A percentile compares a stretch with the other conserved stretches of the same genome.
Conservation (phyloP, 495 filamentous ascomycete genomes). For the Podospora conica region DNA sequence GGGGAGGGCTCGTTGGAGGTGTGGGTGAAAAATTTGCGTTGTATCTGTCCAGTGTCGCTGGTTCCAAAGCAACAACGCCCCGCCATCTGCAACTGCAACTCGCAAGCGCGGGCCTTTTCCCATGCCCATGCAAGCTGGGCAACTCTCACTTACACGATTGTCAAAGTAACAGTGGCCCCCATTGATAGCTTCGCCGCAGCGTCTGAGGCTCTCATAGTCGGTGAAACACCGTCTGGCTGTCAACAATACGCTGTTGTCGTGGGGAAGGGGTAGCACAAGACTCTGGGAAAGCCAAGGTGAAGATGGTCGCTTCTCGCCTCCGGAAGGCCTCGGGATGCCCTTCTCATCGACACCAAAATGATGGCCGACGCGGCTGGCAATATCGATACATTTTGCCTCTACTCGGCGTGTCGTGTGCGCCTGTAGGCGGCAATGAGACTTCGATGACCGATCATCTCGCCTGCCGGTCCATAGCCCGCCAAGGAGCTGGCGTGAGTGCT, state of each 20-base stretch:
- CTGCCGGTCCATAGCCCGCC: conserved; percentile 15
- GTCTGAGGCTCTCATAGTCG: background rate
- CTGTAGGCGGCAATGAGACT: conserved; percentile 12
- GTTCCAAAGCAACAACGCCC: background rate
- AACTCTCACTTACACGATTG: conserved; percentile 6
- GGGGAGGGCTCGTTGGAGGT: conserved; percentile 6
- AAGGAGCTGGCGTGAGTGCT: conserved; percentile 11
- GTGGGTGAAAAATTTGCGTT: conserved; percentile 17
- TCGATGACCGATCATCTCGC: conserved; percentile 9
- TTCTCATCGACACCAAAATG: background rate
- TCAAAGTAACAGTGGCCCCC: conserved; percentile 2
- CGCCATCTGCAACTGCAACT: background rate
- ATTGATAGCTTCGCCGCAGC: background rate
- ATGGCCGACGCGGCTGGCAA: conserved; percentile 19
- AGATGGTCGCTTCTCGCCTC: background rate
- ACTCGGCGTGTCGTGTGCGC: conserved; percentile 3
- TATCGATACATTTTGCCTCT: conserved; percentile 25
- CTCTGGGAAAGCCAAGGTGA: background rate
- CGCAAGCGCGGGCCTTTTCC: background rate
- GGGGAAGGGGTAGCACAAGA: background rate
- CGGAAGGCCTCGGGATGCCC: conserved; percentile 3
- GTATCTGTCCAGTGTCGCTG: background rate
- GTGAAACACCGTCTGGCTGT: background rate
- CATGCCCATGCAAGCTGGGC: background rate
- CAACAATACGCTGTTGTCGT: background rate